These are phyloP conservation scores for Boletus rufocinnamomeus DNA, from an alignment of 768 basidiomycete species.

Conservation along the genomic window DNA sequence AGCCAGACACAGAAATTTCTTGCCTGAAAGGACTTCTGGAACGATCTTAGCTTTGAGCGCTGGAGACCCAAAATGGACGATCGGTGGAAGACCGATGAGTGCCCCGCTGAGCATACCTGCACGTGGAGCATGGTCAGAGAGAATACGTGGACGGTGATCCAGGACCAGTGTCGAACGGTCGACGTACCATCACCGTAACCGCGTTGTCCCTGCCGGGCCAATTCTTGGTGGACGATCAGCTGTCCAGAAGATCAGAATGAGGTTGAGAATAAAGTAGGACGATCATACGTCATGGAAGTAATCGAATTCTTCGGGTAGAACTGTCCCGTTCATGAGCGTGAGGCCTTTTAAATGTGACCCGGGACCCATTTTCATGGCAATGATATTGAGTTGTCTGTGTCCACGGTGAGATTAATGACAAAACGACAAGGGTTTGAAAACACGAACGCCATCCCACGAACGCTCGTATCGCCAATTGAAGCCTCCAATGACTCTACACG, in stretches of 20 bases:
- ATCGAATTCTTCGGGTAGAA: slow-evolving; percentile 53
- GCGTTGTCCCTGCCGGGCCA: slow-evolving; percentile 64
- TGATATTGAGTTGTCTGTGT: too few species aligned
- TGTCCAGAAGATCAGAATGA: slow-evolving; percentile 27
- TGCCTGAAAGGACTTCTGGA: too few species aligned
- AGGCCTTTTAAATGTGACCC: too few species aligned
- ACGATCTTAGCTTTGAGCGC: too few species aligned
- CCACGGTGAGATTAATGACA: background rate
- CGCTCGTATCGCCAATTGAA: slow-evolving; percentile 38
- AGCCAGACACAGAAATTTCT: too few species aligned
- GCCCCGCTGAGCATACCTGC: slow-evolving; percentile 60
- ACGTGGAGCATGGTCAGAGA: background rate
- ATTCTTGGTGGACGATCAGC: slow-evolving; percentile 80
- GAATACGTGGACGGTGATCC: too few species aligned
- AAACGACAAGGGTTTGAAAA: background rate
- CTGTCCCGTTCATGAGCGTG: too few species aligned
- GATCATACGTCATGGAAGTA: slow-evolving; percentile 76
- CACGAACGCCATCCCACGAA: slow-evolving; percentile 58
- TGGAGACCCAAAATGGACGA: too few species aligned
- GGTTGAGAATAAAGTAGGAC: background rate
- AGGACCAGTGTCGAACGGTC: background rate
- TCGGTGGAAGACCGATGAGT: too few species aligned
- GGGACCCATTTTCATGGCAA: too few species aligned
- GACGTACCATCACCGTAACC: slow-evolving; percentile 77
- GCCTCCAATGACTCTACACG: slow-evolving; percentile 38